Evolutionary conservation across 768 basidiomycete species (phyloP).

Genomic region (Leccinum rimulosum): DNA sequence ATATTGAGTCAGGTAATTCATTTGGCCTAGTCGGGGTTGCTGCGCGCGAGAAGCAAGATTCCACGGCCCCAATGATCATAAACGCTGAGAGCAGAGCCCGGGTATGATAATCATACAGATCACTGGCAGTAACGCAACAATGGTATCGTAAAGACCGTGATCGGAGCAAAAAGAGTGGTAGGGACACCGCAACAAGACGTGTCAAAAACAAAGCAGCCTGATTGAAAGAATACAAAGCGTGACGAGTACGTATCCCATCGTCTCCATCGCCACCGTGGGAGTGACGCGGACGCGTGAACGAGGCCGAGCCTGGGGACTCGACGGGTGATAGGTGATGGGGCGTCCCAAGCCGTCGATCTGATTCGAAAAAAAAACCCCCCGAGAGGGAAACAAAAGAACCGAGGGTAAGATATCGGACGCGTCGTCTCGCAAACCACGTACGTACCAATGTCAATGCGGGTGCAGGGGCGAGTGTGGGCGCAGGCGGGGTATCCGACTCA

Average conservation of each 20-base stretch:
- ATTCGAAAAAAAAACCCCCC: not conserved
- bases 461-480: not conserved
- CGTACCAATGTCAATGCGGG: conserved; percentile 6
- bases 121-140: not conserved
- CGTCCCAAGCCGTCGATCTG: not conserved
- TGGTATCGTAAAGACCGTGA: not conserved
- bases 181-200: not conserved
- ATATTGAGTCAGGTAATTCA: not conserved
- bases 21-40: conserved; percentile 2
- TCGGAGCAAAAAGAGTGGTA: not conserved
- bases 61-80: not conserved
- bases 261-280: conserved; percentile 12
- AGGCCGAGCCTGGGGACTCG: not conserved
- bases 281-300: not conserved
- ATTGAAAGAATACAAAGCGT: conserved; percentile 16
- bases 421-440: not conserved
- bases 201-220: conserved; percentile 20
- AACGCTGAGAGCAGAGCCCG: not conserved
- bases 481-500: not conserved
- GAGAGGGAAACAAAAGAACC: not conserved
- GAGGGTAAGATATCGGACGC: not conserved
- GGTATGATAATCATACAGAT: not conserved
- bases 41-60: not conserved
- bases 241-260: conserved; percentile 10
- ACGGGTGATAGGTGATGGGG: not conserved